Evolutionary conservation across 208 protist genomes (phyloP), one percentile per base, ranked within the genome.

Genomic region (Trypanosoma grayi): DNA sequence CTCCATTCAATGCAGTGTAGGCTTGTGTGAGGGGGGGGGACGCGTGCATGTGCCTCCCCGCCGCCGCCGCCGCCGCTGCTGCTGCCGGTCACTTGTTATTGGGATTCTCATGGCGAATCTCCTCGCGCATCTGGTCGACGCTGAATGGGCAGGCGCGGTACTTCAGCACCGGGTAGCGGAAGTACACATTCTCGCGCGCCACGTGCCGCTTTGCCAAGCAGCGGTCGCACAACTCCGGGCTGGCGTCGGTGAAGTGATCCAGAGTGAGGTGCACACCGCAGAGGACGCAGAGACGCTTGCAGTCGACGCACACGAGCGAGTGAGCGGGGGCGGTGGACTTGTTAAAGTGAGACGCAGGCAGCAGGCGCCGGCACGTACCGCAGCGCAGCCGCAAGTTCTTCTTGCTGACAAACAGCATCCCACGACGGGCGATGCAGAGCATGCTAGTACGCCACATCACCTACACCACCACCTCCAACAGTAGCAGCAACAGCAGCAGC

Each of bases 111-210:
- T 60, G 60, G 10, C 54, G 57, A 22, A 92, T 65, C 56, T 88
- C 75, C 5, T 92, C 82, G 36, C 90, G 81, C 56, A 89, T 85
- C 40, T 75, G 68, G 16, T 93, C 85, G 2, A 90, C 86, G 46
- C 77, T 90, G 55, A 89, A 93, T 0, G 90, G 90, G 60, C 90
- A 93, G 16, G 85, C 55, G 18, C 83, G 73, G 60, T 95, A 95
- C 60, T 90, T 90, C 10, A 95, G 78, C n/a, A 89, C 65, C 0
- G 90, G 90, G 52, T 87, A 95, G 27, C 90, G 81, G 57, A 89
- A 95, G 70, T 89, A 95, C 27, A 95, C 90, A 58, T 95, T 95
- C 14, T 80, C 70, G 50, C 70, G 63, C 20, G 90, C 90, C 39
- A 90, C 79, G 30, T 89, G 74, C 53, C 77, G 53, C 72, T 92